Conservation (phyloP, 2,329 filamentous ascomycete species). For the Macroventuria anomochaeta region DNA sequence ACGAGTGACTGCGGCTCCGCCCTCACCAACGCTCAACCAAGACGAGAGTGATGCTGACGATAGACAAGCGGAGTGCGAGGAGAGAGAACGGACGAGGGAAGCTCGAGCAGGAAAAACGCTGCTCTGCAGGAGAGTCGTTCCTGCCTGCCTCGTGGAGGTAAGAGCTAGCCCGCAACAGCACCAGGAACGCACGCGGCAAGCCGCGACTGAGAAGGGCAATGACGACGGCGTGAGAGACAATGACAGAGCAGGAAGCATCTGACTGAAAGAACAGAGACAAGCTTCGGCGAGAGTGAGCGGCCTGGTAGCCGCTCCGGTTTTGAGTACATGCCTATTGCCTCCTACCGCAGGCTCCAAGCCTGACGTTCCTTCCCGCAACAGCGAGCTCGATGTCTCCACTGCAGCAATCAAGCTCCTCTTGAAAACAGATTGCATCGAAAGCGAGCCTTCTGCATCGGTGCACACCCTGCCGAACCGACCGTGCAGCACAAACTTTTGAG, state of each 20-base stretch:
- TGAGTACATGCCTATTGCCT: conserved; percentile 12
- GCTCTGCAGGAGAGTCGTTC: not conserved
- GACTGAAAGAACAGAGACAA: not conserved
- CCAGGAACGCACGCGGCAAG: not conserved
- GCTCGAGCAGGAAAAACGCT: not conserved
- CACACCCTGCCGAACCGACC: not conserved
- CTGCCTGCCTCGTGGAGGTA: conserved; percentile 2
- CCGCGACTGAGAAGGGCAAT: not conserved
- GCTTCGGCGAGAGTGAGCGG: not conserved
- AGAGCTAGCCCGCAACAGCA: not conserved
- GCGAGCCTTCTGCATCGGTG: not conserved
- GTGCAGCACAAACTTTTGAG: not conserved
- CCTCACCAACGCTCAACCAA: conserved; percentile 22
- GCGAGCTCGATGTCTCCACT: not conserved
- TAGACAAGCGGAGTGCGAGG: conserved; percentile 11
- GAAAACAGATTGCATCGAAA: not conserved
- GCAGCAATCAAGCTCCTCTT: not conserved
- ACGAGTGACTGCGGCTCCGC: conserved; percentile 22
- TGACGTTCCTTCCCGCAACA: not conserved
- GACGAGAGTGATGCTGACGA: conserved; percentile 25
- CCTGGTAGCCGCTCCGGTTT: not conserved
- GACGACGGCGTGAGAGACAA: not conserved
- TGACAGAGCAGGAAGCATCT: not conserved
- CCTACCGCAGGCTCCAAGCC: not conserved
- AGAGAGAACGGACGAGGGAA: not conserved